phyloP scores from a whole-genome alignment of 306 rosid genomes.

The Medicago arabica region DNA sequence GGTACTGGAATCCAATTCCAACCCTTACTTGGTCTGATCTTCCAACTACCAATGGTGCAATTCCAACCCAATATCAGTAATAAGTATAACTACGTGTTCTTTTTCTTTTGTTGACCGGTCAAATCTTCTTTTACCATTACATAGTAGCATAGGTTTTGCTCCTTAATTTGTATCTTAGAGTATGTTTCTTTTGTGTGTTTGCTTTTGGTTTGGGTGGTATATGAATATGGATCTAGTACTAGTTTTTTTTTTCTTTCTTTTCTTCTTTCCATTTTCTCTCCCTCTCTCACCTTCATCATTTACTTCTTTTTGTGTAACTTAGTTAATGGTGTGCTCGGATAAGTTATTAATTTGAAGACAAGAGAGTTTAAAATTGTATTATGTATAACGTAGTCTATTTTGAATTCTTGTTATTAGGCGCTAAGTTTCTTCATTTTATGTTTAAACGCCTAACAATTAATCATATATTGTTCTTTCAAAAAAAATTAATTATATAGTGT shows the following conservation, averaged over 20 bases:
- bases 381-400: constrained; percentile 39
- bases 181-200: constrained; percentile 41
- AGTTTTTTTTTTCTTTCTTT: not conserved
- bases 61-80: constrained; percentile 53
- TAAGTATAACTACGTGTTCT: not conserved
- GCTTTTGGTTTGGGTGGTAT: constrained; percentile 51
- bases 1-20: constrained; percentile 76
- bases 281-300: not conserved
- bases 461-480: too few relatives aligned
- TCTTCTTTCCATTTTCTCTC: not conserved
- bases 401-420: constrained; percentile 30
- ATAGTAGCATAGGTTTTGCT: constrained; percentile 30
- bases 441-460: not conserved
- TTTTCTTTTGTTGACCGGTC: constrained; percentile 26
- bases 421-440: constrained; percentile 34
- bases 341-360: constrained; percentile 45
- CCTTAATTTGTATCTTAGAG: constrained; percentile 38
- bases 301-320: constrained; percentile 34
- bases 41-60: constrained; percentile 83
- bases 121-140: constrained; percentile 19
- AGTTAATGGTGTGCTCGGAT: constrained; percentile 58
- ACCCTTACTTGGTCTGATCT: constrained; percentile 81
- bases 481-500: too few relatives aligned
- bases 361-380: constrained; percentile 36
- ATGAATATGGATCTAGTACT: constrained; percentile 52